Evolutionary conservation across 1,139 yeast genomes (phyloP).

Genomic region (Magnusiomyces paraingens): DNA sequence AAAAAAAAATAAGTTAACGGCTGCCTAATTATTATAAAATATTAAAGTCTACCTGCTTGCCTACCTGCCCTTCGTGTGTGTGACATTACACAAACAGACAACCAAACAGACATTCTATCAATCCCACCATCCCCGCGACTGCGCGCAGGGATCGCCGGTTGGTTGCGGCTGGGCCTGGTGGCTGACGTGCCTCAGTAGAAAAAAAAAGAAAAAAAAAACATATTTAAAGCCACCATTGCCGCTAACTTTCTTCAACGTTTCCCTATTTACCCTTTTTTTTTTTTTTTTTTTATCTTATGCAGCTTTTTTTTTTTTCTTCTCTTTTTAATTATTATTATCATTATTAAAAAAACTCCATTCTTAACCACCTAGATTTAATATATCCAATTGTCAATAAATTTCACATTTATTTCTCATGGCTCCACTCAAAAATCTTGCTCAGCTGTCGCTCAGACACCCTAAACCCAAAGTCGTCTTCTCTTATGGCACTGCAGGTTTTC

Average conservation of each 20-base stretch:
- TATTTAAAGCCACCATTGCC: neutral
- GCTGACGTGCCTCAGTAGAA: no score
- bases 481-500: constrained; percentile 97
- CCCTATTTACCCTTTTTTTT: neutral
- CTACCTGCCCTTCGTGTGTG: no score
- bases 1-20: neutral
- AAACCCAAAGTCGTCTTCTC: constrained; percentile 46
- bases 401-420: constrained; percentile 4
- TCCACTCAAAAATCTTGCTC: constrained; percentile 4
- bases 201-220: neutral
- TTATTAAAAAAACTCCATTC: neutral
- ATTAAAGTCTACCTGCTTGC: no score
- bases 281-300: neutral
- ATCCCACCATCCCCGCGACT: no score
- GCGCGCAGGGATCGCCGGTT: no score
- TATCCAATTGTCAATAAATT: neutral
- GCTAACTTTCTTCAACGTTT: neutral
- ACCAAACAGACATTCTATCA: no score
- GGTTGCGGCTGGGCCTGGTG: no score
- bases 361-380: neutral
- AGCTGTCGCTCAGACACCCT: constrained; percentile 33
- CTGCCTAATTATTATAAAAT: neutral
- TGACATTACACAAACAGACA: no score
- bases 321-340: no score
- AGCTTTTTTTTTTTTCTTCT: neutral